Percentiles rank a stretch among this genome's conserved stretches.
Conservation (phyloP, 2,329 filamentous ascomycete genomes). For the Calonectria pteridis region DNA sequence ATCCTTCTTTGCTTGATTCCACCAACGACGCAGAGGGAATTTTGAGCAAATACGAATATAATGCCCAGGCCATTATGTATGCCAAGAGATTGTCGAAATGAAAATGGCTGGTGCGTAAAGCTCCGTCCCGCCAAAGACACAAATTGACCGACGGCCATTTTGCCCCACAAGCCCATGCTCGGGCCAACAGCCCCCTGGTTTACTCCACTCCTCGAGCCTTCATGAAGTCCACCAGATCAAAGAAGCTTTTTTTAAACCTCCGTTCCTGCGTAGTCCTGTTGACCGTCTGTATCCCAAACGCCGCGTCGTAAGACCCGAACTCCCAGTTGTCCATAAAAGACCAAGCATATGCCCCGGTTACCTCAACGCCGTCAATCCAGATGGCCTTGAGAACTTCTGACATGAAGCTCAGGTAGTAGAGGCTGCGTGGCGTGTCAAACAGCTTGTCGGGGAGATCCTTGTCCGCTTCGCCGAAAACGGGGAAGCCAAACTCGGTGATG, state of each 20-base stretch:
- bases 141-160: constrained; percentile 9
- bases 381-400: constrained; percentile 67
- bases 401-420: constrained; percentile 68
- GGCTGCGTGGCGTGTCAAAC: constrained; percentile 64
- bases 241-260: constrained; percentile 69
- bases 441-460: constrained; percentile 62
- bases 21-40: not conserved
- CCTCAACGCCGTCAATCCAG: constrained; percentile 67
- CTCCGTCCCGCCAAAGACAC: not conserved
- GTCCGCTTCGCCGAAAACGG: constrained; percentile 61
- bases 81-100: not conserved
- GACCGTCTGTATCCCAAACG: constrained; percentile 69
- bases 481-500: constrained; percentile 70
- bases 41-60: no score
- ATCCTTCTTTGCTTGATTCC: not conserved
- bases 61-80: not conserved
- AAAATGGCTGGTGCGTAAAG: constrained; percentile 2
- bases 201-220: constrained; percentile 45
- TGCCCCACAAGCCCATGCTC: not conserved
- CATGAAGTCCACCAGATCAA: constrained; percentile 68
- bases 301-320: constrained; percentile 59
- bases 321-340: constrained; percentile 66
- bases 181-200: not conserved
- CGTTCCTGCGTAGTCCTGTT: constrained; percentile 65
- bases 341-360: constrained; percentile 68